Conservation (phyloP, 2,329 filamentous ascomycete genomes). For the Colletotrichum caudatum region DNA sequence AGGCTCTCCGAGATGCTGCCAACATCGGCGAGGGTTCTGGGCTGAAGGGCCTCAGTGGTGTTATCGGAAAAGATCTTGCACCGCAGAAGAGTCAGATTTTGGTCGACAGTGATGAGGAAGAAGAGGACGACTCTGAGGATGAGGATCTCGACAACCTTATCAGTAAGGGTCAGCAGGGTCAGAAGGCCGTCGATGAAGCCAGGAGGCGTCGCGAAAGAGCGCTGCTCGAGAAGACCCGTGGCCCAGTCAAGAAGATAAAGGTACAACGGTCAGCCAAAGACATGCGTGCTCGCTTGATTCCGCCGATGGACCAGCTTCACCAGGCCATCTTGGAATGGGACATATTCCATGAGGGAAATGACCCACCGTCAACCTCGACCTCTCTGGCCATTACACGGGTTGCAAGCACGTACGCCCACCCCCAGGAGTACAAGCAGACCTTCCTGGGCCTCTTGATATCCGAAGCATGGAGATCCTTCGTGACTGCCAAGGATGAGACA, state of each 20-base stretch:
- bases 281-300: slow-evolving; percentile 91
- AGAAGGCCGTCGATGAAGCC: slow-evolving; percentile 63
- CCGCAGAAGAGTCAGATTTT: slow-evolving; percentile 86
- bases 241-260: slow-evolving; percentile 86
- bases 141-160: slow-evolving; percentile 59
- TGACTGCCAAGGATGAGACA: slow-evolving; percentile 88
- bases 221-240: slow-evolving; percentile 68
- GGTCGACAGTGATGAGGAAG: slow-evolving; percentile 81
- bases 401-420: slow-evolving; percentile 80
- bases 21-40: slow-evolving; percentile 85
- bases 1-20: slow-evolving; percentile 66
- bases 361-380: slow-evolving; percentile 79
- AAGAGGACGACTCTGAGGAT: slow-evolving; percentile 71
- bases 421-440: slow-evolving; percentile 84
- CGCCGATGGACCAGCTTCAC: slow-evolving; percentile 87
- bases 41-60: slow-evolving; percentile 74
- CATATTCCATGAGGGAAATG: slow-evolving; percentile 89
- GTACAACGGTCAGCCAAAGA: slow-evolving; percentile 88
- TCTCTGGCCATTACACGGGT: slow-evolving; percentile 75
- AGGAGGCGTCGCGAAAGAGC: slow-evolving; percentile 59
- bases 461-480: slow-evolving; percentile 95
- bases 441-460: slow-evolving; percentile 92
- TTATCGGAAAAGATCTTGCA: slow-evolving; percentile 83
- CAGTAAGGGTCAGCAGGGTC: slow-evolving; percentile 59
- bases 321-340: slow-evolving; percentile 92